Evolutionary conservation across 495 filamentous ascomycete species (phyloP).

Genomic region (Talaromyces borbonicus): DNA sequence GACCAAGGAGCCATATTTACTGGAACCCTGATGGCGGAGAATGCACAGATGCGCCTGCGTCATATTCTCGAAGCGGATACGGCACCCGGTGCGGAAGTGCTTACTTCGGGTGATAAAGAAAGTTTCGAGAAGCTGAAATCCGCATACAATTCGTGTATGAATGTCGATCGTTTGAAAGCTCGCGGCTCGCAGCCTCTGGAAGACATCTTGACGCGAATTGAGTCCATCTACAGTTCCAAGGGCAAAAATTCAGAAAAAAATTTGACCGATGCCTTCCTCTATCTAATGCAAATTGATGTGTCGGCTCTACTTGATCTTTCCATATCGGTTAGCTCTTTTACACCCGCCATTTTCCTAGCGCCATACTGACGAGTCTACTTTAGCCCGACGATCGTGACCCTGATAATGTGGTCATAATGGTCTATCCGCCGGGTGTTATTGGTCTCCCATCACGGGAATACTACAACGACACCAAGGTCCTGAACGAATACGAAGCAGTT

Average conservation of each 20-base stretch:
- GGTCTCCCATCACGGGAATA: slow-evolving; percentile 57
- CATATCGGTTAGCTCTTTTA: slow-evolving; percentile 34
- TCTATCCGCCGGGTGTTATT: slow-evolving; percentile 41
- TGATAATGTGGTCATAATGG: slow-evolving; percentile 48
- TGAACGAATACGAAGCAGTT: slow-evolving; percentile 42
- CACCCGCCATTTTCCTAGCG: not conserved
- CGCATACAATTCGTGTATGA: slow-evolving; percentile 56
- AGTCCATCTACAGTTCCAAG: slow-evolving; percentile 38
- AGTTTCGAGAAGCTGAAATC: slow-evolving; percentile 59
- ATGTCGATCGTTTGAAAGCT: slow-evolving; percentile 43
- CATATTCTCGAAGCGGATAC: slow-evolving; percentile 54
- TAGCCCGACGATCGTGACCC: slow-evolving; percentile 56
- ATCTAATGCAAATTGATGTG: slow-evolving; percentile 43
- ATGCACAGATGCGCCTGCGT: slow-evolving; percentile 47
- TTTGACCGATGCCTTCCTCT: slow-evolving; percentile 42
- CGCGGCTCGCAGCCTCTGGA: slow-evolving; percentile 44
- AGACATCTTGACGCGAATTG: slow-evolving; percentile 41
- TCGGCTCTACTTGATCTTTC: slow-evolving; percentile 35
- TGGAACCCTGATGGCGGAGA: slow-evolving; percentile 49
- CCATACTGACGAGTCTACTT: slow-evolving; percentile 5
- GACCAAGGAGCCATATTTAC: slow-evolving; percentile 53
- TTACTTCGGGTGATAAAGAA: slow-evolving; percentile 37
- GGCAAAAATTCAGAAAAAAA: slow-evolving; percentile 24
- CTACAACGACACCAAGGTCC: slow-evolving; percentile 46
- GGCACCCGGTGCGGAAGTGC: slow-evolving; percentile 28